These are phyloP conservation scores for Apostasia shenzhenica DNA, from an alignment of 106 monocot species.

Conservation along the genomic window DNA sequence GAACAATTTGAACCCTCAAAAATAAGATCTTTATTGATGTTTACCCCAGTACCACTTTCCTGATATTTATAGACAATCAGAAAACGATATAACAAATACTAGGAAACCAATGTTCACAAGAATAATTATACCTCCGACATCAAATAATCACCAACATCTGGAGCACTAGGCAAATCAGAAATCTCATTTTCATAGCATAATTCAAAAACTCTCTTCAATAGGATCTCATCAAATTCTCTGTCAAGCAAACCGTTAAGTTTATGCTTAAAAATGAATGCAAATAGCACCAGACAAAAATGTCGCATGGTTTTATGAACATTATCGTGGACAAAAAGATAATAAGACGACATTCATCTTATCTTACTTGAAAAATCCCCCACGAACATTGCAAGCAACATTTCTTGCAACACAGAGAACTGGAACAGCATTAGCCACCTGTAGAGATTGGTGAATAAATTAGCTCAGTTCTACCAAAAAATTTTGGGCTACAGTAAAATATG, in stretches of 20 bases:
- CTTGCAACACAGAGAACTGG: constrained; percentile 91
- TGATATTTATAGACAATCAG: constrained; percentile 10
- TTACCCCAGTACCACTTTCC: constrained; percentile 37
- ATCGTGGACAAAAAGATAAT: neutral
- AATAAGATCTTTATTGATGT: constrained; percentile 35
- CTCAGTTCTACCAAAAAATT: neutral
- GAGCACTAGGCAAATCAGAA: constrained; percentile 59
- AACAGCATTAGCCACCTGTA: constrained; percentile 64
- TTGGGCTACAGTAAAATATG: neutral
- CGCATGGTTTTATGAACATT: neutral
- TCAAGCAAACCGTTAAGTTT: constrained; percentile 12
- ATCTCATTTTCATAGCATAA: constrained; percentile 76
- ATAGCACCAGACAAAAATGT: neutral
- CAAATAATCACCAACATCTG: constrained; percentile 84
- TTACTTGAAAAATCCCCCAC: constrained; percentile 89
- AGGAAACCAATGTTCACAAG: neutral
- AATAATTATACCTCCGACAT: constrained; percentile 48
- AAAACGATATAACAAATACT: neutral
- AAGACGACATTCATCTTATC: neutral
- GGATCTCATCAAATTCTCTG: constrained; percentile 91
- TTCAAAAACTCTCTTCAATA: constrained; percentile 54
- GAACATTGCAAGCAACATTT: constrained; percentile 97
- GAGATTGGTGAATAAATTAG: neutral
- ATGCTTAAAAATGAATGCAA: neutral
- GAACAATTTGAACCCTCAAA: constrained; percentile 53